Evolutionary conservation across 495 filamentous ascomycete species (phyloP), one percentile per base, ranked within the genome.

Genomic region (Penicillium chermesinum): DNA sequence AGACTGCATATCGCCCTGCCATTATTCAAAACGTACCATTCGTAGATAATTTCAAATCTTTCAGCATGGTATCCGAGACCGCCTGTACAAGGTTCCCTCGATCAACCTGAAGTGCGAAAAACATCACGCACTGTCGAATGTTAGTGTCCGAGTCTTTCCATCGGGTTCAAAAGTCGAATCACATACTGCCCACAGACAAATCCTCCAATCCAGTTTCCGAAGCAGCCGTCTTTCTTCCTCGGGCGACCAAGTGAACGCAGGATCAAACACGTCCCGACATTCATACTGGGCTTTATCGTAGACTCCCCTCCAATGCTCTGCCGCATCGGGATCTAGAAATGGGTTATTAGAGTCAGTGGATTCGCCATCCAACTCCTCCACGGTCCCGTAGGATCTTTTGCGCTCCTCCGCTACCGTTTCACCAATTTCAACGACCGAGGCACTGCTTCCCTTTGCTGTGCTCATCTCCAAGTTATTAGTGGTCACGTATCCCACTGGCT

Each of bases 71-170:
- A 49, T 82, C 80, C 1, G 79, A 66, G 8, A 81, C 54, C 13
- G 78, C 80, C 33, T 83, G 74, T 0, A 66, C 48, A 0, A 83
- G 62, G 51, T 83, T 83, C 2, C 73, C 72, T 13, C 80, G 69
- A 54, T 83, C 80, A 13, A 81, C 68, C 46, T 83, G 76, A 0
- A 83, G 64, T 8, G 70, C 73, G 47, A 80, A 79, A 48, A 82
- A 82, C 77, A 86, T 87, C 19, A 86, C 63, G 49, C 79, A 84
- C 25, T 30, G 10, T 30, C 5, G 25, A 30, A 30, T 30, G 25
- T 30, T 30, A 30, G 10, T 30, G 18, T 40, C 19, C 9, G 14
- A 22, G 21, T 42, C 35, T 5, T 14, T 4, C 30, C 13, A 4
- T 38, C 35, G 35, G 35, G 4, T 38, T 17, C 5, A 38, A 17